Conservation (phyloP, 1,139 yeast species). For the Suhomyces atakaporum region DNA sequence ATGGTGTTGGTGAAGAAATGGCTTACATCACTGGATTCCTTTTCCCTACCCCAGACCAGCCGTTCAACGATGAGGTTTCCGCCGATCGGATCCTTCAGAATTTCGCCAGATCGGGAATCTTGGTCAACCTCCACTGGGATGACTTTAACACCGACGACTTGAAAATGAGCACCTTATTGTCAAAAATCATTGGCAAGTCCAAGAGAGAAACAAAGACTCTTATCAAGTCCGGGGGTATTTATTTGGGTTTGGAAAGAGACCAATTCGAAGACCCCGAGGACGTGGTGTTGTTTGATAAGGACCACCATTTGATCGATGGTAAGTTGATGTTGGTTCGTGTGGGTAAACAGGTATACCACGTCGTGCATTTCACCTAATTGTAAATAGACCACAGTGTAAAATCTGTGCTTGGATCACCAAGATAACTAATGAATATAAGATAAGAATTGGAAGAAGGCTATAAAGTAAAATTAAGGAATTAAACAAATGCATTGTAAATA, state of each 20-base stretch:
- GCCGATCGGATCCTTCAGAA: conserved; percentile 59
- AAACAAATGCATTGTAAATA: too few species aligned
- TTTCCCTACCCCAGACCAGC: conserved; percentile 60
- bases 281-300: conserved; percentile 46
- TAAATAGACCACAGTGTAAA: neutral
- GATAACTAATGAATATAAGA: too few species aligned
- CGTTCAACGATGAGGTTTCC: conserved; percentile 46
- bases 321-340: conserved; percentile 64
- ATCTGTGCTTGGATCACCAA: too few species aligned
- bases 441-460: too few species aligned
- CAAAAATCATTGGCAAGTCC: conserved; percentile 41
- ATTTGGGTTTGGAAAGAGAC: conserved; percentile 63
- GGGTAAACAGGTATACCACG: conserved; percentile 71
- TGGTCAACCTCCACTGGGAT: conserved; percentile 38
- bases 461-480: too few species aligned
- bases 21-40: conserved; percentile 63
- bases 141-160: conserved; percentile 40
- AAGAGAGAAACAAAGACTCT: conserved; percentile 61
- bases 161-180: conserved; percentile 43
- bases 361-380: conserved; percentile 44
- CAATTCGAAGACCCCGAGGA: conserved; percentile 55
- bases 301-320: conserved; percentile 56
- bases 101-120: conserved; percentile 62
- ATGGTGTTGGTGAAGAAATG: conserved; percentile 69
- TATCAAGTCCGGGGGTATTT: conserved; percentile 72